Evolutionary conservation across 2,329 filamentous ascomycete genomes (phyloP).

Genomic region (Paracoccidioides brasiliensis): DNA sequence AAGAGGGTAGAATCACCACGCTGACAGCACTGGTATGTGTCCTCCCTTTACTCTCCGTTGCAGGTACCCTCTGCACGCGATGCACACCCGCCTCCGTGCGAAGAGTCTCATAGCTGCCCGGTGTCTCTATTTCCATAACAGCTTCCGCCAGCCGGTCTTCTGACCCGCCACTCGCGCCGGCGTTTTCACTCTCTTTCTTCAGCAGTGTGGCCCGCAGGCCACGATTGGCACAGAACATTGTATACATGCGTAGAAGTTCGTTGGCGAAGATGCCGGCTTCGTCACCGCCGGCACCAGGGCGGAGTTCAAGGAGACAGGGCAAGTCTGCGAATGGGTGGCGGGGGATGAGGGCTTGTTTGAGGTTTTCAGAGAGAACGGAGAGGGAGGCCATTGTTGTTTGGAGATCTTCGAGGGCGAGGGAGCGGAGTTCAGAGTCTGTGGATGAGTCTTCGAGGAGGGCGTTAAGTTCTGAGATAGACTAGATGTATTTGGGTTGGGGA

Average conservation of each 20-base stretch:
- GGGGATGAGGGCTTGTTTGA: slow-evolving; percentile 70
- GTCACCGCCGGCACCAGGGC: slow-evolving; percentile 80
- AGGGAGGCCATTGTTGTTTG: slow-evolving; percentile 50
- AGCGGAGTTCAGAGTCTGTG: slow-evolving; percentile 46
- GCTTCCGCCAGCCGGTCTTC: slow-evolving; percentile 71
- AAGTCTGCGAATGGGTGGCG: slow-evolving; percentile 80
- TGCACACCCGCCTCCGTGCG: slow-evolving; percentile 89
- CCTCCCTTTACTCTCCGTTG: slow-evolving; percentile 79
- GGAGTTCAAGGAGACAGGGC: slow-evolving; percentile 81
- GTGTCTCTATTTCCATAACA: slow-evolving; percentile 65
- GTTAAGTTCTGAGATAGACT: slow-evolving; percentile 55
- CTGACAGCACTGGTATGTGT: slow-evolving; percentile 89
- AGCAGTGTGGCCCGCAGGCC: slow-evolving; percentile 56
- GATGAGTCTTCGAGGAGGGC: slow-evolving; percentile 57
- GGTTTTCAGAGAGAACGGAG: slow-evolving; percentile 47
- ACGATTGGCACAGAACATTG: slow-evolving; percentile 56
- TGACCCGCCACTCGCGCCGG: slow-evolving; percentile 40
- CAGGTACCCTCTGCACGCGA: slow-evolving; percentile 82
- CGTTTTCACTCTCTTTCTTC: slow-evolving; percentile 68
- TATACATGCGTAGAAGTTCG: slow-evolving; percentile 83
- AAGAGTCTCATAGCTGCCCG: slow-evolving; percentile 68
- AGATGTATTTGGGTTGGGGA: slow-evolving; percentile 4
- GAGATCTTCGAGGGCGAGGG: slow-evolving; percentile 56
- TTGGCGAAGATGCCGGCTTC: slow-evolving; percentile 87
- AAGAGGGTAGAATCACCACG: slow-evolving; percentile 80